Conservation (phyloP, 2,329 filamentous ascomycete genomes). For the Fonsecaea multimorphosa region DNA sequence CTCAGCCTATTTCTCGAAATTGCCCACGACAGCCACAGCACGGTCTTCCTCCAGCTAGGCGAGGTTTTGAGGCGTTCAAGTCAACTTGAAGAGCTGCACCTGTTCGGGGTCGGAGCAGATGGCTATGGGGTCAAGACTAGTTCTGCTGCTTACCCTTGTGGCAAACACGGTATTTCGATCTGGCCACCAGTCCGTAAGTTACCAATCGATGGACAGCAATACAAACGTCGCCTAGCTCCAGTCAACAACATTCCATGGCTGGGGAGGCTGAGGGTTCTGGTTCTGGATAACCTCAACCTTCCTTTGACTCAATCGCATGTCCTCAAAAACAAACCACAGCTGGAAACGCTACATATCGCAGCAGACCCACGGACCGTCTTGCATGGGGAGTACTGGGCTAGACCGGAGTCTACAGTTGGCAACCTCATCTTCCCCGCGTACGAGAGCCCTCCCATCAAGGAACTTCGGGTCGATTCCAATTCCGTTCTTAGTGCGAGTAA, state of each 20-base stretch:
- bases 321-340: constrained; percentile 32
- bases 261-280: constrained; percentile 27
- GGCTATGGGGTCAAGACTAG: constrained; percentile 24
- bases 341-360: constrained; percentile 28
- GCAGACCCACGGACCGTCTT: constrained; percentile 31
- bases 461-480: constrained; percentile 32
- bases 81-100: constrained; percentile 32
- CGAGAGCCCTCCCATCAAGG: constrained; percentile 21
- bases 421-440: constrained; percentile 7
- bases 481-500: constrained; percentile 15
- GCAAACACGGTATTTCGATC: constrained; percentile 24
- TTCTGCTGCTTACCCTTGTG: constrained; percentile 20
- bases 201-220: constrained; percentile 25
- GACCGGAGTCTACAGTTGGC: neutral
- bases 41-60: constrained; percentile 18
- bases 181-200: constrained; percentile 13
- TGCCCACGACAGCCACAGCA: constrained; percentile 18
- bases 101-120: constrained; percentile 33
- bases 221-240: constrained; percentile 10
- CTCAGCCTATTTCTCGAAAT: constrained; percentile 31
- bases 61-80: constrained; percentile 15
- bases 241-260: constrained; percentile 25
- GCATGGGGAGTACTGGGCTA: constrained; percentile 19
- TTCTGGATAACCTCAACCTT: constrained; percentile 35
- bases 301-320: constrained; percentile 28